Percentiles rank a stretch among this genome's conserved stretches.
Conservation (phyloP, 2,329 filamentous ascomycete genomes). For the Trichoderma koningii region DNA sequence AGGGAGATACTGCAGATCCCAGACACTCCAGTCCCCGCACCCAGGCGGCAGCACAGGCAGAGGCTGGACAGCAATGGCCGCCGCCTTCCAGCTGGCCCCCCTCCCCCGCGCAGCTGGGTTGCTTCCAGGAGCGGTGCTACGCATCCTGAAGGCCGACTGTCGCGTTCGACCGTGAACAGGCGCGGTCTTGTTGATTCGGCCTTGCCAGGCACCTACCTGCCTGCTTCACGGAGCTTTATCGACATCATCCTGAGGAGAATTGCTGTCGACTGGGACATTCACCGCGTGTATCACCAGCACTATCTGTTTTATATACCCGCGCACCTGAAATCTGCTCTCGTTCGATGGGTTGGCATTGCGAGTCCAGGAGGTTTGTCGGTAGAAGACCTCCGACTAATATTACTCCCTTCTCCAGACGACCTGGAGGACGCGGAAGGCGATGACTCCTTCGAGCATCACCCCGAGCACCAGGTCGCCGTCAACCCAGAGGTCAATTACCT, state of each 20-base stretch:
- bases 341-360: slow-evolving; percentile 52
- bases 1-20: slow-evolving; percentile 61
- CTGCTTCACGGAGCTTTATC: slow-evolving; percentile 51
- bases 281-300: slow-evolving; percentile 58
- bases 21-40: slow-evolving; percentile 55
- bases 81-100: slow-evolving; percentile 59
- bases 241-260: slow-evolving; percentile 54
- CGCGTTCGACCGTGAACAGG: slow-evolving; percentile 31
- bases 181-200: slow-evolving; percentile 27
- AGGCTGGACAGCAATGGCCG: slow-evolving; percentile 51
- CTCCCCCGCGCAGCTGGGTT: slow-evolving; percentile 61
- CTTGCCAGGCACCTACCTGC: slow-evolving; percentile 51
- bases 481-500: slow-evolving; percentile 50
- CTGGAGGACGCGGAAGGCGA: slow-evolving; percentile 32
- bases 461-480: slow-evolving; percentile 18
- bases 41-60: slow-evolving; percentile 47
- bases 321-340: slow-evolving; percentile 53
- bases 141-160: slow-evolving; percentile 26
- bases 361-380: slow-evolving; percentile 51
- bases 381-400: slow-evolving; percentile 52
- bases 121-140: slow-evolving; percentile 34
- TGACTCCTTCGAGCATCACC: neutral
- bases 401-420: slow-evolving; percentile 41
- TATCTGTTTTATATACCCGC: slow-evolving; percentile 59
- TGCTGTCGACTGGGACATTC: slow-evolving; percentile 57